These are phyloP conservation scores for Gillenia trifoliata DNA, from an alignment of 306 rosid species.

Conservation along the genomic window DNA sequence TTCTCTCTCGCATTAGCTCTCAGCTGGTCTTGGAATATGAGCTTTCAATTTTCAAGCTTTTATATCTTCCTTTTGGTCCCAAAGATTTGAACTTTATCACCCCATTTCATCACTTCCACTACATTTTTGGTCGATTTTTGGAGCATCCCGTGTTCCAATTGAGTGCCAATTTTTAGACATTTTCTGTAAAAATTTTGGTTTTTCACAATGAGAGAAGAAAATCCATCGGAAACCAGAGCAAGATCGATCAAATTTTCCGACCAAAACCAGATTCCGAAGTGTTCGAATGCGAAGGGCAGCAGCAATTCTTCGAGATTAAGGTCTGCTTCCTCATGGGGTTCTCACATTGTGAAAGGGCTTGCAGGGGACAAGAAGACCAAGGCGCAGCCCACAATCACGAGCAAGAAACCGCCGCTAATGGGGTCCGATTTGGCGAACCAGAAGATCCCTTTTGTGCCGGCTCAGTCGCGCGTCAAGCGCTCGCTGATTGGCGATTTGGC, in stretches of 20 bases:
- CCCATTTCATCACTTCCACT: background rate
- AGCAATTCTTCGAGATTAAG: constrained; percentile 48
- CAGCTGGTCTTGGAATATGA: constrained; percentile 15
- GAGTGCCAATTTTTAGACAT: background rate
- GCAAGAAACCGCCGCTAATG: constrained; percentile 51
- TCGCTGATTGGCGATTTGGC: constrained; percentile 79
- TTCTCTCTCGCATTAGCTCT: constrained; percentile 3
- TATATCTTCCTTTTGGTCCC: background rate
- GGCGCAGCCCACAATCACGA: constrained; percentile 20
- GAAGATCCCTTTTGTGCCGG: constrained; percentile 44
- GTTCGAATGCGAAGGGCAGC: constrained; percentile 39
- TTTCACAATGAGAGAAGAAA: constrained; percentile 73
- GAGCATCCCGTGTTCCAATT: background rate
- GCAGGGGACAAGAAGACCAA: constrained; percentile 70
- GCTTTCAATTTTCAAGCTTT: constrained; percentile 2
- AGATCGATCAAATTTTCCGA: constrained; percentile 58
- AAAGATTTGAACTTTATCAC: background rate
- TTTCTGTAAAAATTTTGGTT: background rate
- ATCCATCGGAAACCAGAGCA: constrained; percentile 56
- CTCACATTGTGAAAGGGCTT: constrained; percentile 84
- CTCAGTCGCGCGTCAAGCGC: constrained; percentile 69
- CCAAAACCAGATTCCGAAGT: constrained; percentile 76
- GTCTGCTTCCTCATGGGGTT: constrained; percentile 86
- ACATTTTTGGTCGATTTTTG: background rate
- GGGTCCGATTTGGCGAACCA: constrained; percentile 38